A percentile compares a stretch with the other conserved stretches of the same genome.
These are phyloP conservation scores for Cinnamomum micranthum DNA, from an alignment of 164 flowering plant genomes.

Conservation along the genomic window DNA sequence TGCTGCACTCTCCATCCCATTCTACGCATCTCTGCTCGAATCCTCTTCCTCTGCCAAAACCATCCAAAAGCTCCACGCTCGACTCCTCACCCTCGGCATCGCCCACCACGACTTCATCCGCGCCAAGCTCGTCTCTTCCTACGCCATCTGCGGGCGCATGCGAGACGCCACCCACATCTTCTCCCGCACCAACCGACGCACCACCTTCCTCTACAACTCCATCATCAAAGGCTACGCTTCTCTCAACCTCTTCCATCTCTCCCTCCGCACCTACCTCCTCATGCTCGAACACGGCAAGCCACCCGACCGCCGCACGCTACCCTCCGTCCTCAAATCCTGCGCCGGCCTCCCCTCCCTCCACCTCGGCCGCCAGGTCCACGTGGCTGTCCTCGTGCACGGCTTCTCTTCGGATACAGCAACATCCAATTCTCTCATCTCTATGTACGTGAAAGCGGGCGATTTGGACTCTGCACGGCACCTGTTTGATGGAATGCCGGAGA, in stretches of 20 bases:
- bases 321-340: conserved; percentile 17
- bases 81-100: conserved; percentile 8
- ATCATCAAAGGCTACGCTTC: conserved; percentile 12
- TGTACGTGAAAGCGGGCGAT: conserved; percentile 15
- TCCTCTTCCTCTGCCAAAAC: conserved; percentile 3
- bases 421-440: conserved; percentile 9
- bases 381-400: conserved; percentile 6
- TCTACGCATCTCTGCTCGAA: conserved; percentile 10
- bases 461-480: conserved; percentile 5
- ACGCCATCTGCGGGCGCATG: conserved; percentile 8
- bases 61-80: conserved; percentile 11
- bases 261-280: conserved; percentile 3
- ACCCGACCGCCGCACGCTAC: conserved; percentile 13
- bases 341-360: conserved; percentile 13
- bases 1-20: background rate
- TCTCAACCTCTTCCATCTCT: background rate
- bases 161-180: conserved; percentile 9
- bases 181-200: conserved; percentile 14
- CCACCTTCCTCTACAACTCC: conserved; percentile 21
- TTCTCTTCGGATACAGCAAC: conserved; percentile 1
- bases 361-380: conserved; percentile 16
- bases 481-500: conserved; percentile 15
- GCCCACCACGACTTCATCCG: conserved; percentile 19
- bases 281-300: conserved; percentile 6
- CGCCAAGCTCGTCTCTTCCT: conserved; percentile 19